Conservation (phyloP, 1,284 basidiomycete genomes). For the Ceratobasidium sp. region DNA sequence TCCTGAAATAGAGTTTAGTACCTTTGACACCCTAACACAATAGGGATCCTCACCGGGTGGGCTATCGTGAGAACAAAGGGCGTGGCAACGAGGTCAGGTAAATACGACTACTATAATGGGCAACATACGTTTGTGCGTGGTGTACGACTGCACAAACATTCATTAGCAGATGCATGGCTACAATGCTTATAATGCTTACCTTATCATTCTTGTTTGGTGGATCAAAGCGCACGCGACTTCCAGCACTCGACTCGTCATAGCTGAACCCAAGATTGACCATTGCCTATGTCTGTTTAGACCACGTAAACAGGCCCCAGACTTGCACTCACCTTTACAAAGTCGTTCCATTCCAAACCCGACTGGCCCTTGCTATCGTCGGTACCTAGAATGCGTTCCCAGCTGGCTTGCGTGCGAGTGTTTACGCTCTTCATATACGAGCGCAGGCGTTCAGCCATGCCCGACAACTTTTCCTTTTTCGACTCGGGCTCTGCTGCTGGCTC, state of each 20-base stretch:
- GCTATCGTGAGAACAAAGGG: constrained; percentile 35
- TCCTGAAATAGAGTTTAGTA: constrained; percentile 21
- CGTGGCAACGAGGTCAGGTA: constrained; percentile 9
- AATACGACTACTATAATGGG: constrained; percentile 2
- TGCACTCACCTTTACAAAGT: constrained; percentile 48
- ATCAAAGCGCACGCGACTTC: constrained; percentile 47
- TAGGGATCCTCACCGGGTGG: constrained; percentile 24
- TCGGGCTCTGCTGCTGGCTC: constrained; percentile 19
- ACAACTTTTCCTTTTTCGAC: constrained; percentile 17
- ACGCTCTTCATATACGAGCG: constrained; percentile 44
- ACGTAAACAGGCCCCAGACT: not conserved
- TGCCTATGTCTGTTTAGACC: constrained; percentile 18
- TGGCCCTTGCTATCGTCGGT: constrained; percentile 34
- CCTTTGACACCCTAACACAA: constrained; percentile 14
- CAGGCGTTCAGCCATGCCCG: constrained; percentile 33
- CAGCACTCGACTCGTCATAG: constrained; percentile 46
- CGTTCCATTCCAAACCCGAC: constrained; percentile 44
- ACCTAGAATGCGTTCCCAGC: constrained; percentile 30
- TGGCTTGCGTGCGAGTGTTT: not conserved
- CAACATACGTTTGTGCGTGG: constrained; percentile 40
- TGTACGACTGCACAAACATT: constrained; percentile 33
- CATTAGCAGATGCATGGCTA: not conserved
- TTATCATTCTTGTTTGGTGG: constrained; percentile 46
- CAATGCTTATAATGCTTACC: not conserved
- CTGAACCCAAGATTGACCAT: constrained; percentile 47